Percentiles rank a stretch among this genome's conserved stretches.
Conservation (phyloP, 768 basidiomycete genomes). For the Hemileccinum rubropunctum region DNA sequence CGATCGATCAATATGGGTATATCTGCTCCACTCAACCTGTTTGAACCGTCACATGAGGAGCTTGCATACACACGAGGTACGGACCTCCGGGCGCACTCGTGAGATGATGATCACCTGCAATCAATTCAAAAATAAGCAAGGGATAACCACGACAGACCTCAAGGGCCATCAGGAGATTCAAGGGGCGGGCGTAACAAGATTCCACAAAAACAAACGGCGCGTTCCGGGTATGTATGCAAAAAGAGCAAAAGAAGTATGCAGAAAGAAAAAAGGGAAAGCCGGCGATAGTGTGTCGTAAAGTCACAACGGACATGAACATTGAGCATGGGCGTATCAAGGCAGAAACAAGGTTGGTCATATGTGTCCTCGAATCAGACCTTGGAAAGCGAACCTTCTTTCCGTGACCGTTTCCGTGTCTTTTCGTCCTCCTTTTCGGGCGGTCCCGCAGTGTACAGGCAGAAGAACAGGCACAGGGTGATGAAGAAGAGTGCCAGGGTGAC, state of each 20-base stretch:
- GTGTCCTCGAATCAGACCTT: slow-evolving; percentile 1
- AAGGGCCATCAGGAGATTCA: background rate
- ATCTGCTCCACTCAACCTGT: too few species aligned
- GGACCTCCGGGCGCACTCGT: background rate
- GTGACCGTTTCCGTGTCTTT: background rate
- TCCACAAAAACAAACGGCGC: background rate
- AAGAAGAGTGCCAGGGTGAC: slow-evolving; percentile 24
- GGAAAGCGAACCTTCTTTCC: background rate
- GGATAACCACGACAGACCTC: background rate
- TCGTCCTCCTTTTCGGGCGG: slow-evolving; percentile 15
- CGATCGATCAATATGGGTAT: too few species aligned
- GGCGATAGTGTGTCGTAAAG: background rate
- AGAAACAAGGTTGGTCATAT: background rate
- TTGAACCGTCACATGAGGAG: too few species aligned
- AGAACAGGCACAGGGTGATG: slow-evolving; percentile 23
- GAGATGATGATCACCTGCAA: background rate
- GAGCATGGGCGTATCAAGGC: background rate
- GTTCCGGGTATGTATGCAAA: background rate
- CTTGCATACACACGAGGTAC: background rate
- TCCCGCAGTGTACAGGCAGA: slow-evolving; percentile 29
- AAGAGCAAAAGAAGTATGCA: background rate
- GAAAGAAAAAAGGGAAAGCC: background rate
- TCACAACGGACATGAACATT: background rate
- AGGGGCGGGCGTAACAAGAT: background rate
- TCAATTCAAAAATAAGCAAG: slow-evolving; percentile 5